A percentile compares a stretch with the other conserved stretches of the same genome.
phyloP scores from a whole-genome alignment of 2,329 filamentous ascomycete species.

The Colletotrichum cordylinicola region DNA sequence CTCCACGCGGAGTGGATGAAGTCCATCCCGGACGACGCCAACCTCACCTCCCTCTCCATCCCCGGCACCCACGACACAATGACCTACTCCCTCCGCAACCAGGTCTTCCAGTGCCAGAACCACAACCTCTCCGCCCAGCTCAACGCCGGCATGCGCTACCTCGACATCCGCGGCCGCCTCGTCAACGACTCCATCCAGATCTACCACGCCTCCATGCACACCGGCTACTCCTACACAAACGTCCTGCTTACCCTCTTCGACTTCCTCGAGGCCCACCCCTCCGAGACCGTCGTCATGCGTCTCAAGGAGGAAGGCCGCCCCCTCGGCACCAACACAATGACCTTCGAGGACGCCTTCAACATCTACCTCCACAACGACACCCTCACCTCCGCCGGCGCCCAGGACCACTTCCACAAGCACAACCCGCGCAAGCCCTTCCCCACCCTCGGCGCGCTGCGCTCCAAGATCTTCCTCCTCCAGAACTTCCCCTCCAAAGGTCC shows the following conservation, averaged over 20 bases:
- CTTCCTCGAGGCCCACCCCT: slow-evolving; percentile 52
- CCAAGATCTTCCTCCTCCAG: slow-evolving; percentile 52
- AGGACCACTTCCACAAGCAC: slow-evolving; percentile 41
- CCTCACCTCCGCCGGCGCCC: slow-evolving; percentile 39
- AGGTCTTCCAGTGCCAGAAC: slow-evolving; percentile 53
- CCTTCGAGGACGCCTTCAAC: slow-evolving; percentile 53
- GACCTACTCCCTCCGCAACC: slow-evolving; percentile 45
- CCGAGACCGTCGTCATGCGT: slow-evolving; percentile 54
- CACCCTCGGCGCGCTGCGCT: slow-evolving; percentile 49
- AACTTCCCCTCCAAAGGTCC: slow-evolving; percentile 42
- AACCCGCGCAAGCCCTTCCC: slow-evolving; percentile 39
- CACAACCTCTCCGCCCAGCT: slow-evolving; percentile 50
- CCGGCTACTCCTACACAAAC: slow-evolving; percentile 48
- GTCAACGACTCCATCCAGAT: slow-evolving; percentile 48
- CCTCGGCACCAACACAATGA: slow-evolving; percentile 38
- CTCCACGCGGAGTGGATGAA: slow-evolving; percentile 49
- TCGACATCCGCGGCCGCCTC: slow-evolving; percentile 54
- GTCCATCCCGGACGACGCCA: slow-evolving; percentile 42
- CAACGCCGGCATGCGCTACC: slow-evolving; percentile 51
- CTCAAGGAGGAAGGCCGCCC: slow-evolving; percentile 53
- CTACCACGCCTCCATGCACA: slow-evolving; percentile 52
- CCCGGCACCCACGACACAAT: slow-evolving; percentile 61
- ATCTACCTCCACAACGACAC: slow-evolving; percentile 40
- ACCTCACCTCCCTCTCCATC: slow-evolving; percentile 50
- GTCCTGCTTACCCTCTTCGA: slow-evolving; percentile 48